Evolutionary conservation across 2,329 filamentous ascomycete species (phyloP).

Genomic region (Apiospora rasikravindrae): DNA sequence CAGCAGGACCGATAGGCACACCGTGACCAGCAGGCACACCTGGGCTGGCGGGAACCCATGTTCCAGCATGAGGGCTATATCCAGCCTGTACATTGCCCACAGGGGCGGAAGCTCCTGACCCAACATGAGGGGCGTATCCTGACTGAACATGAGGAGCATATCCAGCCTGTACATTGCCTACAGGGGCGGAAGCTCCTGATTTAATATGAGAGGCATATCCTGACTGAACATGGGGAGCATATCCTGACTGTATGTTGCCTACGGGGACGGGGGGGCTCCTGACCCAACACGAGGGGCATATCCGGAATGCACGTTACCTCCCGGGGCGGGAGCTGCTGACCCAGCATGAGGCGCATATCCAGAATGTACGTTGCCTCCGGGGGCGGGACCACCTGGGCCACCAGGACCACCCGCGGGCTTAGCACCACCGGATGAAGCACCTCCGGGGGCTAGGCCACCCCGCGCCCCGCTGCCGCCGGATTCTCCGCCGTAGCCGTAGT

Average conservation of each 20-base stretch:
- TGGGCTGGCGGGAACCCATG: no score
- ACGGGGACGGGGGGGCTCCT: neutral
- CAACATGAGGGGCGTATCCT: no score
- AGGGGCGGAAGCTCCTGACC: no score
- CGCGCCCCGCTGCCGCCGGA: neutral
- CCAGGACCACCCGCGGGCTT: neutral
- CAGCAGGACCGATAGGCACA: neutral
- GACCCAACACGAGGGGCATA: no score
- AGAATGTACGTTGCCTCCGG: no score
- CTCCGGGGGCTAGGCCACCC: neutral
- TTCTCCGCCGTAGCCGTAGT: neutral
- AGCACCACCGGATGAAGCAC: neutral
- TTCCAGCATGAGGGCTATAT: neutral
- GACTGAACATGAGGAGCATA: no score
- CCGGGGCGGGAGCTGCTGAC: neutral
- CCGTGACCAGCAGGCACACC: neutral
- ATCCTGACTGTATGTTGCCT: no score
- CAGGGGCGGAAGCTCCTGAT: no score
- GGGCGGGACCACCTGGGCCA: neutral
- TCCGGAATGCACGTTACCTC: no score
- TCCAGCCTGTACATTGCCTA: no score
- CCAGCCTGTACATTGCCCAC: neutral
- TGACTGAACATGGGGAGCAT: no score
- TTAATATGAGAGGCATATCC: no score
- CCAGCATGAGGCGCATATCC: neutral